phyloP scores from a whole-genome alignment of 176 grass and related monocot genomes.

The Neostapfia colusana region DNA sequence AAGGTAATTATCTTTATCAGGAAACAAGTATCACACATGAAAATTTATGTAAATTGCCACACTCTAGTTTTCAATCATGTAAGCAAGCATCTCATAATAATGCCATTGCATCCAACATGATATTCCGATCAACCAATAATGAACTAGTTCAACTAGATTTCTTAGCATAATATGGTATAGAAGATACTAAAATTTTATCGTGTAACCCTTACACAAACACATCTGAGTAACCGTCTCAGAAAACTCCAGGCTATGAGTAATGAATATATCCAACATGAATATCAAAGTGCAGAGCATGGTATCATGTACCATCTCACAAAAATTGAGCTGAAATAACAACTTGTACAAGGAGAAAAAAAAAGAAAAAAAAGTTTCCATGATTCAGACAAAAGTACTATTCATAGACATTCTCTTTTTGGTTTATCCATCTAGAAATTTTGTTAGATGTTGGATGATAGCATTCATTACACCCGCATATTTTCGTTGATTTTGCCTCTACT shows the following conservation, averaged over 20 bases:
- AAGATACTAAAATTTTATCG: background rate
- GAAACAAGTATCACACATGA: background rate
- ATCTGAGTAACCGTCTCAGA: background rate
- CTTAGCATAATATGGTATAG: no score
- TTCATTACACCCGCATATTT: background rate
- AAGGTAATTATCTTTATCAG: constrained; percentile 35
- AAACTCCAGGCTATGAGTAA: background rate
- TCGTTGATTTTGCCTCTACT: background rate
- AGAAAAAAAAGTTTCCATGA: background rate
- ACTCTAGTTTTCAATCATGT: background rate
- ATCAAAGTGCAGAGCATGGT: background rate
- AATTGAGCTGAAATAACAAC: background rate
- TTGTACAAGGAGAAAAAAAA: background rate
- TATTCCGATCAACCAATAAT: background rate
- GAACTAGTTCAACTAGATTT: constrained; percentile 1
- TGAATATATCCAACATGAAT: background rate
- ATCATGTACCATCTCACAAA: background rate
- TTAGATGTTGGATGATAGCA: background rate
- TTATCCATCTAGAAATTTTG: background rate
- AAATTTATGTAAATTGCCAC: constrained; percentile 6
- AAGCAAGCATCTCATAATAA: background rate
- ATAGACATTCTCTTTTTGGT: background rate
- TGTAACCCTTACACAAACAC: background rate
- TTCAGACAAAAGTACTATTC: background rate
- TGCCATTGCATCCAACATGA: background rate